Percentiles rank a stretch among this genome's conserved stretches.
These are phyloP conservation scores for Tolypocladium pustulatum DNA, from an alignment of 2,329 filamentous ascomycete species.

Conservation along the genomic window DNA sequence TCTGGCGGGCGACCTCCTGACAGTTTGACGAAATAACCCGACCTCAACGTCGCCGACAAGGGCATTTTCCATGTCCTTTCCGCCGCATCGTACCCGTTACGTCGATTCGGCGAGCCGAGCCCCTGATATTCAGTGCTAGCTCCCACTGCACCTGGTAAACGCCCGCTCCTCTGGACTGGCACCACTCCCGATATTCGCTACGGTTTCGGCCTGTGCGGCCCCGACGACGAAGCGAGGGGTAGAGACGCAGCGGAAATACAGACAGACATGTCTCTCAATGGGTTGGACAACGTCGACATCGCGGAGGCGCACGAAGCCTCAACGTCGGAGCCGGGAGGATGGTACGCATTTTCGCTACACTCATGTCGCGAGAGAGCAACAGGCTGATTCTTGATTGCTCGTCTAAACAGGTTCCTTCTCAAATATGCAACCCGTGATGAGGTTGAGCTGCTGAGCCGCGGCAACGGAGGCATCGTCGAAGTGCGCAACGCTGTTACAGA, in stretches of 20 bases:
- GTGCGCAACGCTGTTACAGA: constrained; percentile 66
- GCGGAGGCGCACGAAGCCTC: constrained; percentile 77
- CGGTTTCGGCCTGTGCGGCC: too few relatives aligned
- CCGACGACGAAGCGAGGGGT: neutral
- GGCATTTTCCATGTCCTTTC: neutral
- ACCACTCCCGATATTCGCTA: neutral
- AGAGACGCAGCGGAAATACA: constrained; percentile 1
- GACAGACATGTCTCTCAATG: constrained; percentile 84
- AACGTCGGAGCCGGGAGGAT: constrained; percentile 78
- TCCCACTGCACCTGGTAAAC: neutral
- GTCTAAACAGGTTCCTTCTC: constrained; percentile 68
- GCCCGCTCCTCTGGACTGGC: neutral
- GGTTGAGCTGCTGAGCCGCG: constrained; percentile 65
- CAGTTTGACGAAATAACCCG: neutral
- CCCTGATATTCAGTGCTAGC: neutral
- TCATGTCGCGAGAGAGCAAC: neutral
- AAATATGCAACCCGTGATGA: constrained; percentile 87
- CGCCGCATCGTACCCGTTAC: neutral
- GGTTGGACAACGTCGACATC: constrained; percentile 71
- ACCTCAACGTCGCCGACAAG: constrained; percentile 1
- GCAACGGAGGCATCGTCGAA: constrained; percentile 74
- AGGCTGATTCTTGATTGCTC: constrained; percentile 9
- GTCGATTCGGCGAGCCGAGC: neutral
- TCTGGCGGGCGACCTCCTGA: neutral
- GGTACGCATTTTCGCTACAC: constrained; percentile 46